Evolutionary conservation across 192 early-diverging fungal genomes (phyloP), one percentile per base, ranked within the genome.

Genomic region (Coemansia sp.): DNA sequence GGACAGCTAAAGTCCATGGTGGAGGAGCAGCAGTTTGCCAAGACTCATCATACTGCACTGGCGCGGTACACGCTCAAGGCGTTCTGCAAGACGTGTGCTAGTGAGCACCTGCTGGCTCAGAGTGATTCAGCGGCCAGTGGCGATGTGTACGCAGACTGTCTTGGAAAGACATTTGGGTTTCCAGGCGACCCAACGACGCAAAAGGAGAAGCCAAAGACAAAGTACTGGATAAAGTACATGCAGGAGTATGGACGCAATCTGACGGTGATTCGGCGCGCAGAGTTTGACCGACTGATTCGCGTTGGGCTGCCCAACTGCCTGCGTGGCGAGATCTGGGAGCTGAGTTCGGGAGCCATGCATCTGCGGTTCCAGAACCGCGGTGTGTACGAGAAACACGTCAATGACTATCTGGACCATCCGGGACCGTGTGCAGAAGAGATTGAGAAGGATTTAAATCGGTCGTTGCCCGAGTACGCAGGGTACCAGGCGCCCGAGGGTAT

Each of bases 311-410:
- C 94, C 5, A 93, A 94, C 69, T 72, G 81, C 22, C 72, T 98
- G 66, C 85, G 95, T 21, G 95, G 93, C 28, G 95, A 98, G 73
- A 86, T 95, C 23, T 98, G 95, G 95, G 95, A 98, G 71, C 79
- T 91, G 15, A 90, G 88, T 75, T 90, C 88, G 54, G 95, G 95
- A 19, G 87, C 94, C 17, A 89, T 96, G 65, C 91, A 87, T 48
- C 84, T 94, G 68, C 82, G 95, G 37, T 93, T 88, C 72, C 88
- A 90, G 82, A 91, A 95, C 68, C 78, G 83, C 7, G 93, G 94
- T 11, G 87, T 93, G 48, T 98, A 94, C 73, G 71, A 74, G 26
- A 66, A 71, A 34, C 74, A 77, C 37, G 71, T 77, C 19, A 71
- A 59, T 55, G 83, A 91, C 46, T 86, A 95, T 49, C 80, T 83